Conservation (phyloP, 176 grass and related monocot species). For the sorghum (Sorghum bicolor) region DNA sequence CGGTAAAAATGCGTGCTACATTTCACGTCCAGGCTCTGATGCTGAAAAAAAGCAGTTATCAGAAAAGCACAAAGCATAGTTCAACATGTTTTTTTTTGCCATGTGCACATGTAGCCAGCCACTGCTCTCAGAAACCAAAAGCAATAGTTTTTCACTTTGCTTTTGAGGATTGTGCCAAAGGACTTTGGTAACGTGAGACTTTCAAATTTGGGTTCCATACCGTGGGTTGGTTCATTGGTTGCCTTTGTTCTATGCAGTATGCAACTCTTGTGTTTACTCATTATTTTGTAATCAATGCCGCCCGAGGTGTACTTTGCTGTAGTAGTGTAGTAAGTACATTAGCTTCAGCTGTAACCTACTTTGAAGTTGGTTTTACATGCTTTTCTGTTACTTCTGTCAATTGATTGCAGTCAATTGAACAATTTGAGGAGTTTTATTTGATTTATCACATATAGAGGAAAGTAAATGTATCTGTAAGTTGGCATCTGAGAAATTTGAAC, state of each 20-base stretch:
- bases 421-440: background rate
- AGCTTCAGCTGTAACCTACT: background rate
- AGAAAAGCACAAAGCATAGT: slow-evolving; percentile 12
- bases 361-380: background rate
- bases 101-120: background rate
- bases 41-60: background rate
- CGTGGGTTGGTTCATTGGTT: background rate
- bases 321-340: background rate
- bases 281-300: background rate
- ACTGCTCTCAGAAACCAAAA: slow-evolving; percentile 25
- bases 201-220: background rate
- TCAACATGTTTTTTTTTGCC: background rate
- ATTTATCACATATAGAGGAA: background rate
- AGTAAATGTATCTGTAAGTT: background rate
- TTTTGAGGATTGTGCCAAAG: background rate
- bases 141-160: background rate
- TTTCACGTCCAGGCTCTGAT: background rate
- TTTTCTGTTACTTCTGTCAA: background rate
- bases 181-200: background rate
- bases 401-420: background rate
- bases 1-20: background rate
- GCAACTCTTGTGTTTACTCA: background rate
- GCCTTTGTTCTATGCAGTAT: background rate
- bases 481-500: background rate
- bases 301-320: background rate